These are phyloP conservation scores for Pythium sukuiense DNA, from an alignment of 352 stramenopile species.

Conservation along the genomic window DNA sequence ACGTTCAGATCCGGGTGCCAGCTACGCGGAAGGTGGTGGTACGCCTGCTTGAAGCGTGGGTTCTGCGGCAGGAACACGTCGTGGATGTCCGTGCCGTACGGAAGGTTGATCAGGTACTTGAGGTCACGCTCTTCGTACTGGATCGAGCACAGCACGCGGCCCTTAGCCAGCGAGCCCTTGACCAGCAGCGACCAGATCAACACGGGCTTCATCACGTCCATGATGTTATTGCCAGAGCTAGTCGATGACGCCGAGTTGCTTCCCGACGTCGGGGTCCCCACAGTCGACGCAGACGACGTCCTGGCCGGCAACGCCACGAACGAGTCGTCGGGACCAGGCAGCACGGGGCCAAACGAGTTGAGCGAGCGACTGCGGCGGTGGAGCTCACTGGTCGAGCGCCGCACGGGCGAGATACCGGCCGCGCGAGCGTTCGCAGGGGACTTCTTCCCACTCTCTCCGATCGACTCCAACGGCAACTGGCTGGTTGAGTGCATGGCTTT, in stretches of 20 bases:
- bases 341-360: slow-evolving; percentile 20
- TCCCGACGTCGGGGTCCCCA: slow-evolving; percentile 5
- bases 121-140: slow-evolving; percentile 75
- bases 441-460: slow-evolving; percentile 33
- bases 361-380: slow-evolving; percentile 27
- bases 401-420: slow-evolving; percentile 14
- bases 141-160: slow-evolving; percentile 67
- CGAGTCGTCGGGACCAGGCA: slow-evolving; percentile 7
- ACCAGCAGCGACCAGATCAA: slow-evolving; percentile 75
- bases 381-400: slow-evolving; percentile 17
- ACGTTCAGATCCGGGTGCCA: slow-evolving; percentile 77
- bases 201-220: slow-evolving; percentile 53
- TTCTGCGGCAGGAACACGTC: slow-evolving; percentile 84
- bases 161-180: slow-evolving; percentile 54
- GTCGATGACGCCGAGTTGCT: slow-evolving; percentile 7
- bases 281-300: slow-evolving; percentile 22
- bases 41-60: slow-evolving; percentile 70
- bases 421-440: slow-evolving; percentile 29
- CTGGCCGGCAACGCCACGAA: slow-evolving; percentile 4
- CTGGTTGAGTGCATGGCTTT: slow-evolving; percentile 18
- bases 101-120: slow-evolving; percentile 60
- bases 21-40: slow-evolving; percentile 73
- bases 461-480: slow-evolving; percentile 27
- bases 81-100: slow-evolving; percentile 73
- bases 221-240: slow-evolving; percentile 11